Evolutionary conservation across 257 asterid species (phyloP), one percentile per base, ranked within the genome.

Genomic region (Galeopsis tetrahit): DNA sequence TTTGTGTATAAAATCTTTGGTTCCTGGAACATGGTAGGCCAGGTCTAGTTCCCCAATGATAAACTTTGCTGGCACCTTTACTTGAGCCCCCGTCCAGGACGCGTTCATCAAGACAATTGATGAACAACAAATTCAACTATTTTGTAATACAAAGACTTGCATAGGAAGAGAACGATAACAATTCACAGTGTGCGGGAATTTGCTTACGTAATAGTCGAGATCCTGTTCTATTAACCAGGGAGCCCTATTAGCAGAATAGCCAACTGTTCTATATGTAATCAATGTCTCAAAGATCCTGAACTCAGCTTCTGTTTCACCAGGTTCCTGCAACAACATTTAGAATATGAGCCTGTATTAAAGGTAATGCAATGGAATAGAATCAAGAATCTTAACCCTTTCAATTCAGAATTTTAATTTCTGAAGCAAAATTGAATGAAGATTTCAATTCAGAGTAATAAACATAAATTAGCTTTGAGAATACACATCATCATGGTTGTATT

Each of bases 231-330:
- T 71, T 60, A 90, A 66, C 94, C 96, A 92, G 44, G 85, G 42
- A 9, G 92, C 85, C 75, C 78, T 77, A 14, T 83, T 81, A 31
- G 74, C 75, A 56, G 83, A 68, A 15, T 81, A 68, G 32, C 66
- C 77, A 21, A n/a, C n/a, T n/a, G n/a, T n/a, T n/a, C n/a, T n/a
- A n/a, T n/a, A n/a, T n/a, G n/a, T n/a, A n/a, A n/a, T n/a, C n/a
- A n/a, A n/a, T n/a, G n/a, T n/a, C n/a, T n/a, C n/a, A n/a, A n/a
- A n/a, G n/a, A n/a, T n/a, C n/a, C n/a, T n/a, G 64, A 92, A 82
- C 77, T 82, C 95, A 2, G 83, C 90, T 82, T 92, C 97, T 72
- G 85, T 88, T 4, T 85, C 91, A 48, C 95, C 97, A 3, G 91
- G 86, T 66, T 83, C 96, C 96, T 92, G 79, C 72, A 85, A 75